Percentiles rank a stretch among this genome's conserved stretches.
Conservation (phyloP, 768 basidiomycete species). For the Amanita muscaria region DNA sequence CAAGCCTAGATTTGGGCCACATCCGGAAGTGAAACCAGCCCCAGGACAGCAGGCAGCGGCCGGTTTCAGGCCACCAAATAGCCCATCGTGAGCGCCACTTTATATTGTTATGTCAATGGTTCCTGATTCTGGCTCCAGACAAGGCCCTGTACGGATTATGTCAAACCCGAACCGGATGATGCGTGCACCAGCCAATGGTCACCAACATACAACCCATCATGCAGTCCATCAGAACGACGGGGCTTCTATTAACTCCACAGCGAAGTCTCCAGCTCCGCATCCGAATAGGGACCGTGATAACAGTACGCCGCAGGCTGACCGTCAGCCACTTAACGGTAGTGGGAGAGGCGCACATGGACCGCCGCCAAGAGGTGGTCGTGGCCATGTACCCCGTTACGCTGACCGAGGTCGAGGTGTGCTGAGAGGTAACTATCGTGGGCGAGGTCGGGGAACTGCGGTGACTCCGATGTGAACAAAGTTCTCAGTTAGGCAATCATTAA, state of each 20-base stretch:
- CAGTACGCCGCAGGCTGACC: no score
- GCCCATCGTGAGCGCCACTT: constrained; percentile 23
- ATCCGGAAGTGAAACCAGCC: constrained; percentile 48
- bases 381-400: no score
- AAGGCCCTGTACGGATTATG: constrained; percentile 58
- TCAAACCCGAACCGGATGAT: constrained; percentile 57
- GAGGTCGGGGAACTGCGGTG: not conserved
- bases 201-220: constrained; percentile 13
- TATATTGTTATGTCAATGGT: constrained; percentile 7
- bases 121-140: no score
- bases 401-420: not conserved
- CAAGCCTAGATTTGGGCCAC: constrained; percentile 59
- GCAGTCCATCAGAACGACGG: constrained; percentile 11
- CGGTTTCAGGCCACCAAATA: constrained; percentile 56
- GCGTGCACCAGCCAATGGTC: constrained; percentile 26
- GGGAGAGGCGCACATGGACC: no score
- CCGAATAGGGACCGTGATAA: no score
- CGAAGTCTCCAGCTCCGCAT: no score
- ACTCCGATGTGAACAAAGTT: not conserved
- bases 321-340: no score
- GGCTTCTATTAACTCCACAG: no score
- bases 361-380: no score
- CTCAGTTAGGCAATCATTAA: no score
- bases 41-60: constrained; percentile 45
- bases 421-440: not conserved